Evolutionary conservation across 1,284 basidiomycete species (phyloP).

Genomic region (Trametes polyzona): DNA sequence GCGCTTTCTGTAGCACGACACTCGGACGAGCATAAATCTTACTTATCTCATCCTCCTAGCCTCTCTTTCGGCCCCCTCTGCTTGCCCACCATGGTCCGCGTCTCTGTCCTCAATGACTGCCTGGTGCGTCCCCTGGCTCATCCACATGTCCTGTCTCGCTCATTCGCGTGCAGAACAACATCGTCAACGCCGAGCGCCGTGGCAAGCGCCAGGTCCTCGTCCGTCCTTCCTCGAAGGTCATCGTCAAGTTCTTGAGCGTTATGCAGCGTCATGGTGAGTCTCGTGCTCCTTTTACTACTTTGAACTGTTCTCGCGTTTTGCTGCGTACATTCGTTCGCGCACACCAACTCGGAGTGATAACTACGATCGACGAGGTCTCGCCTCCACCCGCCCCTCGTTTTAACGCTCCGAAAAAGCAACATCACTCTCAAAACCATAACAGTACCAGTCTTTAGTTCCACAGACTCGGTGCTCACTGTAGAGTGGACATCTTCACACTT

Average conservation of each 20-base stretch:
- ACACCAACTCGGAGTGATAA: constrained; percentile 65
- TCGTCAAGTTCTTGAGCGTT: constrained; percentile 94
- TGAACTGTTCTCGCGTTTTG: constrained; percentile 10
- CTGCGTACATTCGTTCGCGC: neutral
- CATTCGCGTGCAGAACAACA: constrained; percentile 73
- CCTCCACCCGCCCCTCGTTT: constrained; percentile 67
- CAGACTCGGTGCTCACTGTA: constrained; percentile 58
- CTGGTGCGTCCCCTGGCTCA: constrained; percentile 52
- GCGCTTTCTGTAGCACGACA: constrained; percentile 80
- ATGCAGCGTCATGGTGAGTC: constrained; percentile 96
- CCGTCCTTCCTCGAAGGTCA: constrained; percentile 94
- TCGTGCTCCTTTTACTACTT: constrained; percentile 6
- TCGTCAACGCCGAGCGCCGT: constrained; percentile 97
- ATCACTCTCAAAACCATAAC: constrained; percentile 50
- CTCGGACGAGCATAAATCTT: constrained; percentile 68
- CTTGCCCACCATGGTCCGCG: constrained; percentile 73
- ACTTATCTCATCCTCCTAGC: constrained; percentile 33
- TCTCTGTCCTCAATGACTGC: constrained; percentile 89
- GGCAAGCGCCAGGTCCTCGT: constrained; percentile 98
- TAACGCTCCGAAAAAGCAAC: constrained; percentile 71
- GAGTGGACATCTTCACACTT: constrained; percentile 50
- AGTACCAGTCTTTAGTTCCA: constrained; percentile 46
- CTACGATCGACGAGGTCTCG: constrained; percentile 64
- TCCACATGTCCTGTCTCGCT: neutral
- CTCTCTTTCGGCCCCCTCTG: constrained; percentile 26